Evolutionary conservation across 805 yeast genomes (phyloP), one percentile per base, ranked within the genome.

Genomic region (Candida nonsorbophila): DNA sequence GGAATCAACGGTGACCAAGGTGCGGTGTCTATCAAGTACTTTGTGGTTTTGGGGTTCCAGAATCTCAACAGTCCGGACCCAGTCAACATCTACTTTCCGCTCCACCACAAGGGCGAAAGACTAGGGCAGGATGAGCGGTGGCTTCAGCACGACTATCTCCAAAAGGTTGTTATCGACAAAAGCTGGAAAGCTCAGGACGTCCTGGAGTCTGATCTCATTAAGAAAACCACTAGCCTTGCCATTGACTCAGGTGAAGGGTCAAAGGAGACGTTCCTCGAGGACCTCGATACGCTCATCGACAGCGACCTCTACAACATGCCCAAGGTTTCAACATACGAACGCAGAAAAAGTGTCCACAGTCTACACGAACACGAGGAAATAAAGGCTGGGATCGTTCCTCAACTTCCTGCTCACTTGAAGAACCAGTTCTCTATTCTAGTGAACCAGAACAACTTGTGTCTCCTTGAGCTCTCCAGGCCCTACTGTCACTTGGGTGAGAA

Each of bases 1-100:
- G 66, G 67, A 1, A 43, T 55, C 2, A 47, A 49, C 4, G 49
- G 66, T 19, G 69, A 63, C 22, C 65, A 54, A 27, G 69, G 69
- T 2, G 47, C 49, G 32, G 41, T 60, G 2, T 57, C 67, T 29
- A 54, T 64, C 6, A 46, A 47, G 20, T 63, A 64, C 42, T 51
- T 55, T 37, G 37, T 63, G 26, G 48, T 61, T 7, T 50, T 63
- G 12, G 67, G 67, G 3, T 38, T 58, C 11, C 46, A 43, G 38
- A 45, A 45, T 14, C 41, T 42, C n/a, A 22, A 31, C 7, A 22
- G 22, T 6, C 17, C 37, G 18, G 36, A 25, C 3, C 44, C 49
- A 4, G 16, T 34, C 3, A 42, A 59, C 2, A 40, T 60, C 3
- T 63, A 63, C 36, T 62, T 60, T 33, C 71, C 71, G 1, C 42